Evolutionary conservation across 2,329 filamentous ascomycete genomes (phyloP), one percentile per base, ranked within the genome.

Genomic region (Orbilia oligospora): DNA sequence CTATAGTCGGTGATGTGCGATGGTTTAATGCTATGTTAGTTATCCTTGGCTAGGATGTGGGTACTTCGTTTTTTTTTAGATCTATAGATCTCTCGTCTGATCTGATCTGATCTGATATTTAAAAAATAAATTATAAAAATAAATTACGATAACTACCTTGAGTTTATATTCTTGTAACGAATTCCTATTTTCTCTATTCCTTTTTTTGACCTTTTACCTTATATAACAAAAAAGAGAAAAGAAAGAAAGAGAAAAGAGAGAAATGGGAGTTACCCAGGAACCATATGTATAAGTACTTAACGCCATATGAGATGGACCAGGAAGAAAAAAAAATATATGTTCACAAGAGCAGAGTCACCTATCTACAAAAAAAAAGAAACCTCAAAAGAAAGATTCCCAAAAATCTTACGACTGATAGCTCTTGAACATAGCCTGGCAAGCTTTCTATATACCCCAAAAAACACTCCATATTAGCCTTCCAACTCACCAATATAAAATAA

Each of bases 371-470:
- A 14, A 33, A 24, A 6, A 33, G n/a, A 6, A 16, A 56, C 30
- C n/a, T 36, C 33, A 36, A 30, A 38, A 48, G 18, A n/a, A n/a
- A n/a, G n/a, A n/a, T n/a, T n/a, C 24, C 24, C 51, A 12, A 38
- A 33, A 63, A 30, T 27, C 18, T 12, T 49, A 27, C 79, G 71
- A 70, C 79, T 84, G 93, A 86, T 93, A 93, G 82, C 87, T 90
- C 85, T 87, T 90, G 70, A 92, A 91, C 82, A 93, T 92, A 81
- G 89, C 87, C 88, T 95, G 92, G 88, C 92, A 95, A 71, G 92
- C 92, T 88, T 94, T 95, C 88, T 89, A 81, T 82, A 16, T n/a
- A 38, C 38, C 38, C 10, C 63, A 5, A 22, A 66, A 14, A 64
- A 33, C 18, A 30, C 6, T 6, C 30, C 2, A 12, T 27, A 71